A percentile compares a stretch with the other conserved stretches of the same genome.
phyloP scores from a whole-genome alignment of 176 grass and related monocot genomes.

The Oryza meridionalis region DNA sequence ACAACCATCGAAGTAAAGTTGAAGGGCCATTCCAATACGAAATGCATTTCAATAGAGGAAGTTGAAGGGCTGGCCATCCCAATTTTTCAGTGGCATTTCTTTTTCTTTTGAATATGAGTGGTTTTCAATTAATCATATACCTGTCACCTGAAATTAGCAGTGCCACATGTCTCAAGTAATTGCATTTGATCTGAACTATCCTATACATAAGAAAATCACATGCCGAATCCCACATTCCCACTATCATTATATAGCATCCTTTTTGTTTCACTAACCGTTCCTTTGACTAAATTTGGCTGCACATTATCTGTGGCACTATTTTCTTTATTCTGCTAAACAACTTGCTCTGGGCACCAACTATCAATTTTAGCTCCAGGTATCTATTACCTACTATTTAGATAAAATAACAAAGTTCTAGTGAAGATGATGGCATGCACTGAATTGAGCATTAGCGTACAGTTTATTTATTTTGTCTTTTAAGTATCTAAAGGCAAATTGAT shows the following conservation, averaged over 20 bases:
- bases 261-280: conserved; percentile 8
- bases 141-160: not conserved
- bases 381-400: not conserved
- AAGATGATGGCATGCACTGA: not conserved
- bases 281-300: not conserved
- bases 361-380: not conserved
- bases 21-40: not conserved
- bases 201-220: not conserved
- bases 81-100: not conserved
- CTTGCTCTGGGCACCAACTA: not conserved
- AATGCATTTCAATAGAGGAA: too few relatives aligned
- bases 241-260: not conserved
- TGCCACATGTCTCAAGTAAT: not conserved
- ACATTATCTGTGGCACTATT: not conserved
- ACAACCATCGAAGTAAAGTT: not conserved
- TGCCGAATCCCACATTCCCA: not conserved
- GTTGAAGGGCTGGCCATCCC: not conserved
- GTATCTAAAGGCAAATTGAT: conserved; percentile 40
- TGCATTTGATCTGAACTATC: not conserved
- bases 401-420: not conserved
- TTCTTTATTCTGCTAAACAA: not conserved
- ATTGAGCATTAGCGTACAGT: not conserved
- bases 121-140: not conserved
- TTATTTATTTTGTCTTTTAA: not conserved
- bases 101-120: not conserved